phyloP scores from a whole-genome alignment of 371 early-diverging fungal genomes.

The Mucor racemosus region DNA sequence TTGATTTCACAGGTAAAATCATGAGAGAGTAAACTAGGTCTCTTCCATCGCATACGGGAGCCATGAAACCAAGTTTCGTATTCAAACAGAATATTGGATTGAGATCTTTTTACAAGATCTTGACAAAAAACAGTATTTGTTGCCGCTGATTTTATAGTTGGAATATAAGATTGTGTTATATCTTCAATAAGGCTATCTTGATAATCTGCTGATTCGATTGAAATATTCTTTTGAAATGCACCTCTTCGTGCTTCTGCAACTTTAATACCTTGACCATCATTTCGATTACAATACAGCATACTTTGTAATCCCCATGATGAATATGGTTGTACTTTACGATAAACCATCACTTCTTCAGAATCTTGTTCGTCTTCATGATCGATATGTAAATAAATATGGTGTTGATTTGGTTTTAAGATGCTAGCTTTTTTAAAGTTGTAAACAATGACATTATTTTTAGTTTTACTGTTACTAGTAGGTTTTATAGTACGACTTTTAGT shows the following conservation, averaged over 20 bases:
- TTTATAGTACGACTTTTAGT: background rate
- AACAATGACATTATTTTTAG: constrained; percentile 22
- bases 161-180: constrained; percentile 12
- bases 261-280: constrained; percentile 18
- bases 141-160: constrained; percentile 1
- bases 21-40: constrained; percentile 45
- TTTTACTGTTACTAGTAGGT: background rate
- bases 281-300: constrained; percentile 29
- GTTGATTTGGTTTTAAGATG: constrained; percentile 34
- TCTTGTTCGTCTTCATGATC: constrained; percentile 13
- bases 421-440: constrained; percentile 40
- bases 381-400: constrained; percentile 35
- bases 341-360: constrained; percentile 35
- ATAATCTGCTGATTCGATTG: constrained; percentile 36
- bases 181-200: constrained; percentile 6
- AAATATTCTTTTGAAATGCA: constrained; percentile 45
- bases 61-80: constrained; percentile 42
- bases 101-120: constrained; percentile 37
- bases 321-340: constrained; percentile 44
- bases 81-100: constrained; percentile 42
- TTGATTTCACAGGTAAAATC: constrained; percentile 49
- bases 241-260: constrained; percentile 43
- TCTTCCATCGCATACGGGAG: constrained; percentile 42
- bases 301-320: constrained; percentile 49
- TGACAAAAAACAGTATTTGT: constrained; percentile 19